Base-by-base conservation (phyloP, 23 red algal species). In the Pyropia yezoensis region DNA sequence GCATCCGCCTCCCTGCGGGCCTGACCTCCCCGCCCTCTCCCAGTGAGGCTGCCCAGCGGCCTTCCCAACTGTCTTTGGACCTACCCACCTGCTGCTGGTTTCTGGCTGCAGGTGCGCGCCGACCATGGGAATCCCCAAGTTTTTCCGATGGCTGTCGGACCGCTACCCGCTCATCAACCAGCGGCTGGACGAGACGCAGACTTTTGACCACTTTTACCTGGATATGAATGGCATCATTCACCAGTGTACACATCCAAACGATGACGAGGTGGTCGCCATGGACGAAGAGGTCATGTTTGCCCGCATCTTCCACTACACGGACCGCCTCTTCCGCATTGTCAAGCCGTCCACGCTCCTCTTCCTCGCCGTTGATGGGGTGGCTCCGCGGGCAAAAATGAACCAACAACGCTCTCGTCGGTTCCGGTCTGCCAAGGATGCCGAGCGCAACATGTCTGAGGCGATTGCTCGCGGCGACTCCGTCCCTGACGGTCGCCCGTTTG, bases 191-290 rank as follows among this genome's bases (percentile, higher is more conserved):
- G 80, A 73, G 32, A 77, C 82, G 21, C 88, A 90, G 22, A 76
- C 76, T 62, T 98, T 91, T 75, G 94, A 98, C 59, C 78, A 98
- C 58, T 98, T 98, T 59, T 95, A 95, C 74, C 78, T 98, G 30
- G 94, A 98, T 63, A 91, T 98, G 94, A 98, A 98, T 56, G 94
- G 94, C 20, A 91, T 98, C 70, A 98, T 98, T 58, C 94, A 98
- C 73, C 75, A 82, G 59, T 91, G 86, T 64, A 91, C 94, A 3
- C 86, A 91, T 72, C 74, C 81, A 14, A 85, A 88, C 58, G 85
- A 89, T 25, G 68, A 47, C 56, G 57, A 81, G 34, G 73, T 83
- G 29, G 73, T 76, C 1, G 59, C 73, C 16, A 51, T 85, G 33
- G 61, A 83, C 28, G 62, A 76, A 5, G 94, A 90, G 29, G 86